Conservation (phyloP, 352 stramenopile species). For the Thraustotheca clavata region DNA sequence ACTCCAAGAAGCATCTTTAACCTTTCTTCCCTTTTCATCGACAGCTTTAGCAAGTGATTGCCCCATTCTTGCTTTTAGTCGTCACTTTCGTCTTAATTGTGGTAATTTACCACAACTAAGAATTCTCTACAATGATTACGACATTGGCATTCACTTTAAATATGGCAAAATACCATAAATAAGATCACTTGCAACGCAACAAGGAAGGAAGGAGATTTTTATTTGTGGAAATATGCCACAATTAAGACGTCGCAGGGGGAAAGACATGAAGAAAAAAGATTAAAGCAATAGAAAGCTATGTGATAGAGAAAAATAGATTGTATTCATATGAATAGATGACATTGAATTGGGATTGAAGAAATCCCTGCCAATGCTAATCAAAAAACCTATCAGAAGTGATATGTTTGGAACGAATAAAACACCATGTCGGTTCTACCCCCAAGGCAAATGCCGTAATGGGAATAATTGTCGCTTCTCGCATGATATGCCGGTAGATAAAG, state of each 20-base stretch:
- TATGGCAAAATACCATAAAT: no score
- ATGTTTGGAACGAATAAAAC: no score
- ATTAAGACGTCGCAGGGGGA: no score
- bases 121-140: no score
- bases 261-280: not conserved
- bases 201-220: no score
- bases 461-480: conserved; percentile 20
- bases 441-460: conserved; percentile 13
- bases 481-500: not conserved
- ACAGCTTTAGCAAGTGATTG: conserved; percentile 17
- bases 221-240: no score
- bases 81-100: no score
- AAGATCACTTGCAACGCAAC: no score
- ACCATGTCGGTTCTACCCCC: conserved; percentile 11
- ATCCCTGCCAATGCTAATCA: not conserved
- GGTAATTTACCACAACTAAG: no score
- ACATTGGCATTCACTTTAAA: no score
- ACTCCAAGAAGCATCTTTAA: conserved; percentile 1
- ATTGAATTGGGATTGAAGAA: not conserved
- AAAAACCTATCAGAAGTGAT: not conserved
- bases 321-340: not conserved
- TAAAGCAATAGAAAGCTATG: not conserved
- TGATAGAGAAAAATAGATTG: not conserved
- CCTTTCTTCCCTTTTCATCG: conserved; percentile 10
- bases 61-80: not conserved